These are phyloP conservation scores for Zizania latifolia DNA, from an alignment of 176 grass and related monocot genomes.

Conservation along the genomic window DNA sequence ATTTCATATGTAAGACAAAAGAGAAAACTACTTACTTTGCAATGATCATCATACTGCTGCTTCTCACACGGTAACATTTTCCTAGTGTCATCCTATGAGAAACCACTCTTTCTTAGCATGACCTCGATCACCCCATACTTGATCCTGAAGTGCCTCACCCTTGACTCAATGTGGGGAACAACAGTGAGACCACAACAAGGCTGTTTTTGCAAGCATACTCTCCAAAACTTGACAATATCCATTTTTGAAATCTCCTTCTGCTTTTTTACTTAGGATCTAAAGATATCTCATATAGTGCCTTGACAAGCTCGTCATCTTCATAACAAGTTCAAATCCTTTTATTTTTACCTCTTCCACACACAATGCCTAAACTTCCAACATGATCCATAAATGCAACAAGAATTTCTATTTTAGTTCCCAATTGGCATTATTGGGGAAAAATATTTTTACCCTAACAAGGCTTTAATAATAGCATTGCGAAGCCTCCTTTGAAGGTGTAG, in stretches of 20 bases:
- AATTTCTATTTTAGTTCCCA: too few species aligned
- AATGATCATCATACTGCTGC: not conserved
- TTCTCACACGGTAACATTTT: not conserved
- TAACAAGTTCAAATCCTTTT: too few species aligned
- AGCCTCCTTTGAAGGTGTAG: too few species aligned
- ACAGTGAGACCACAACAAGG: not conserved
- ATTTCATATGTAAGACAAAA: too few species aligned
- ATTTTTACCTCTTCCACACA: too few species aligned
- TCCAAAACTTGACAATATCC: not conserved
- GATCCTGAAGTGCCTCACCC: not conserved
- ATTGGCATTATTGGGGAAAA: too few species aligned
- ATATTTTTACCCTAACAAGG: too few species aligned
- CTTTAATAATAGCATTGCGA: too few species aligned
- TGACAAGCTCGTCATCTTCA: too few species aligned
- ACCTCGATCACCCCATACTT: not conserved
- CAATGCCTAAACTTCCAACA: too few species aligned
- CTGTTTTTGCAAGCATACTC: not conserved
- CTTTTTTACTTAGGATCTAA: not conserved
- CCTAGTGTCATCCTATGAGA: not conserved
- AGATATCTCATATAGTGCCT: too few species aligned
- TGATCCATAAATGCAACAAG: too few species aligned
- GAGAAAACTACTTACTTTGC: not conserved
- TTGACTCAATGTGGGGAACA: conserved; percentile 36
- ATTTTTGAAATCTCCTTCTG: not conserved
- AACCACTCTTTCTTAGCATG: not conserved